Percentiles rank a stretch among this genome's conserved stretches.
Conservation (phyloP, 441 rosid genomes). For the Isatis lusitanica region DNA sequence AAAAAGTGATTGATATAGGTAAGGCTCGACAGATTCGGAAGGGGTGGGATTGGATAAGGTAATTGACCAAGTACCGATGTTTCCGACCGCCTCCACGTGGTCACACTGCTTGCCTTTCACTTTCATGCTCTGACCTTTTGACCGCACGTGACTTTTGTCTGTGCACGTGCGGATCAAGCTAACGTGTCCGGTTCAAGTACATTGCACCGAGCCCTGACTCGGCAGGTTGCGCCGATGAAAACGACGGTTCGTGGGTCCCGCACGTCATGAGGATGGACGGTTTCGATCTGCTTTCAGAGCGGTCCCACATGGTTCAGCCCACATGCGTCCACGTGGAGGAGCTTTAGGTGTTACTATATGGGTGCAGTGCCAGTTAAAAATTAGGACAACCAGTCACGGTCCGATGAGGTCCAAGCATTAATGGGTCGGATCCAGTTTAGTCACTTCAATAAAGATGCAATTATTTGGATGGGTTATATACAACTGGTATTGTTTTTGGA, state of each 20-base stretch:
- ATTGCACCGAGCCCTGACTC: constrained; percentile 39
- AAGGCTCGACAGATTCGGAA: constrained; percentile 17
- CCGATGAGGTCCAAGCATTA: constrained; percentile 32
- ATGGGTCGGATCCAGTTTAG: constrained; percentile 36
- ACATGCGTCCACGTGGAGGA: constrained; percentile 39
- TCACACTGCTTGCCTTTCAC: constrained; percentile 38
- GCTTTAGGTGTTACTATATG: constrained; percentile 31
- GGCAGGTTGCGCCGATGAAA: constrained; percentile 30
- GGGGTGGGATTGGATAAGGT: constrained; percentile 40
- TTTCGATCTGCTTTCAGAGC: constrained; percentile 1
- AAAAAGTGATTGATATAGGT: background rate
- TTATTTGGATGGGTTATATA: constrained; percentile 6
- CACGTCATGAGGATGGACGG: constrained; percentile 28
- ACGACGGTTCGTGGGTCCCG: constrained; percentile 31
- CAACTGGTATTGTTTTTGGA: background rate
- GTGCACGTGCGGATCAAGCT: constrained; percentile 33
- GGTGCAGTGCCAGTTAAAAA: constrained; percentile 31
- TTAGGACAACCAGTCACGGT: constrained; percentile 31
- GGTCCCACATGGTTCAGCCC: constrained; percentile 27
- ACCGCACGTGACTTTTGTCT: constrained; percentile 54
- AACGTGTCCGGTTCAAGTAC: constrained; percentile 31
- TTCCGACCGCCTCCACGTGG: constrained; percentile 61
- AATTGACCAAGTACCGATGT: constrained; percentile 57
- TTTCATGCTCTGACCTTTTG: constrained; percentile 43
- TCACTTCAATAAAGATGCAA: constrained; percentile 18